Evolutionary conservation across 148 eudicot genomes (phyloP).

Genomic region (Amaranthus palmeri): DNA sequence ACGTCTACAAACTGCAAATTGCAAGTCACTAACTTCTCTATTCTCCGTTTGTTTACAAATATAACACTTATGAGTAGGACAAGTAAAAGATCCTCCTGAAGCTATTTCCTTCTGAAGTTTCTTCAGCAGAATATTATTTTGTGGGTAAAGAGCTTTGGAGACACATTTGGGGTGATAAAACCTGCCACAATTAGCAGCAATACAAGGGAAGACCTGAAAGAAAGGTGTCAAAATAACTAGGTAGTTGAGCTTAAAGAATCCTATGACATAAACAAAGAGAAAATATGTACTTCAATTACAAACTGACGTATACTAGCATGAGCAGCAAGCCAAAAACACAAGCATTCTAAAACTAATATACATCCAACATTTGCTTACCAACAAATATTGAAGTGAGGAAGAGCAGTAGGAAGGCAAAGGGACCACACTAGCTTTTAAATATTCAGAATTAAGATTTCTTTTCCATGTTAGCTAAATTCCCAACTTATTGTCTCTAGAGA

Average conservation of each 20-base stretch:
- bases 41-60: slow-evolving; percentile 59
- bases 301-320: not conserved
- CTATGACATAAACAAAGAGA: slow-evolving; percentile 5
- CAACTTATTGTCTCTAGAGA: not conserved
- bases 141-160: slow-evolving; percentile 39
- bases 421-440: not conserved
- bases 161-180: slow-evolving; percentile 80
- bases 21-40: slow-evolving; percentile 40
- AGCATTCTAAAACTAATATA: not conserved
- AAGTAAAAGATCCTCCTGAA: slow-evolving; percentile 60
- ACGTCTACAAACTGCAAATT: slow-evolving; percentile 85
- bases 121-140: slow-evolving; percentile 32
- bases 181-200: slow-evolving; percentile 72
- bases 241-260: not conserved
- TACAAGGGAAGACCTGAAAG: slow-evolving; percentile 79
- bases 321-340: not conserved
- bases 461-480: not conserved
- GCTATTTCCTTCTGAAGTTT: slow-evolving; percentile 47
- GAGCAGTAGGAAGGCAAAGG: not conserved
- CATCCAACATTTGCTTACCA: not conserved
- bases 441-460: not conserved
- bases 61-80: slow-evolving; percentile 69
- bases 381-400: not conserved
- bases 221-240: slow-evolving; percentile 11
- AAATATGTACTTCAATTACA: not conserved